Evolutionary conservation across 1,284 basidiomycete species (phyloP).

Genomic region (Porogramme epimiltina): DNA sequence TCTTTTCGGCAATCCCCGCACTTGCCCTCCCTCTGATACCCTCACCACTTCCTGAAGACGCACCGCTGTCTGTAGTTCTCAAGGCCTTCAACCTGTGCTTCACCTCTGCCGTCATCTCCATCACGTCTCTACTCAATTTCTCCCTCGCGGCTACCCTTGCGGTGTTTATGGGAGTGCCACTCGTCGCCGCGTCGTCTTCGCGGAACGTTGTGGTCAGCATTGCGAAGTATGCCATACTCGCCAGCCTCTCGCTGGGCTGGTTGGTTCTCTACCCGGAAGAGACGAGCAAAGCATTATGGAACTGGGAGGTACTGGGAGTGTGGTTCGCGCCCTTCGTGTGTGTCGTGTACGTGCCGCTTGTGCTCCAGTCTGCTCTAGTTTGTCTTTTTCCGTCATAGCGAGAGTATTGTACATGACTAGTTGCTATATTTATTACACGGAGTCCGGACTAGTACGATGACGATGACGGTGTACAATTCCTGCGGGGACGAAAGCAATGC

Average conservation of each 20-base stretch:
- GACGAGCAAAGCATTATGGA: constrained; percentile 53
- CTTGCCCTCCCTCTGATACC: constrained; percentile 17
- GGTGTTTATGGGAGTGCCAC: constrained; percentile 59
- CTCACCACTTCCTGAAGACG: constrained; percentile 29
- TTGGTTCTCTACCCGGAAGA: constrained; percentile 45
- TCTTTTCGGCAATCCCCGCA: constrained; percentile 26
- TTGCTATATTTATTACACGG: neutral
- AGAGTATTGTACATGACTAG: too few relatives aligned
- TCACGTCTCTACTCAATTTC: constrained; percentile 88
- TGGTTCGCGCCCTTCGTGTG: constrained; percentile 81
- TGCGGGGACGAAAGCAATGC: constrained; percentile 1
- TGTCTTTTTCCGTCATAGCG: constrained; percentile 45
- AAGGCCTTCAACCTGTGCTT: constrained; percentile 76
- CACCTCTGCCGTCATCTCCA: constrained; percentile 81
- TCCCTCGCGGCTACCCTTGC: constrained; percentile 78
- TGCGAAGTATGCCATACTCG: constrained; percentile 45
- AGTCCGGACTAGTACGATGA: neutral
- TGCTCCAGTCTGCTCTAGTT: constrained; percentile 67
- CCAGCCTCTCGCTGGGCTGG: constrained; percentile 59
- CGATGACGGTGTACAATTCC: constrained; percentile 3
- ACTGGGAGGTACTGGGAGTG: constrained; percentile 71
- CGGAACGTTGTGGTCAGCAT: constrained; percentile 25
- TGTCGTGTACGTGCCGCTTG: constrained; percentile 67
- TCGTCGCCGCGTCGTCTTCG: constrained; percentile 47
- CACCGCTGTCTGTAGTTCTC: constrained; percentile 53